These are phyloP conservation scores for Prunus fruticosa DNA, from an alignment of 306 rosid species.

Conservation along the genomic window DNA sequence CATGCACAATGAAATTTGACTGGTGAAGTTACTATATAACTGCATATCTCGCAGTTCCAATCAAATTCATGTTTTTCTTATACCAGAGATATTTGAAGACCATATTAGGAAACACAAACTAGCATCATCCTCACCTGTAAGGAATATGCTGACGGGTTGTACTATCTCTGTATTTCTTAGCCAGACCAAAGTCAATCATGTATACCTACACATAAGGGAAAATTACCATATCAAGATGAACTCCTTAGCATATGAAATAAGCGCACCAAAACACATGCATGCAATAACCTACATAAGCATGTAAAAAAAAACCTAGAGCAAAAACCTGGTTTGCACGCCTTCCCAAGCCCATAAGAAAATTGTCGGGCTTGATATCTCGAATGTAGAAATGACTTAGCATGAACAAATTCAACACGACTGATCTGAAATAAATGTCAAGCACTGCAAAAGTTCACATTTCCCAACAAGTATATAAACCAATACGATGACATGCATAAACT, in stretches of 20 bases:
- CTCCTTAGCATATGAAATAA: not conserved
- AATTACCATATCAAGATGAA: conserved; percentile 11
- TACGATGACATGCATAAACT: not conserved
- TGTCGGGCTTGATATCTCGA: conserved; percentile 96
- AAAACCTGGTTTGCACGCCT: conserved; percentile 93
- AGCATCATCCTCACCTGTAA: conserved; percentile 63
- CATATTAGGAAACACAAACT: not conserved
- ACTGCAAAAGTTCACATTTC: not conserved
- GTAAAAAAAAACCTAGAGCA: conserved; percentile 1
- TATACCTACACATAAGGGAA: conserved; percentile 32
- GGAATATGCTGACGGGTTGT: conserved; percentile 95
- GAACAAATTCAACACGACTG: conserved; percentile 89
- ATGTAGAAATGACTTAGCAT: conserved; percentile 87
- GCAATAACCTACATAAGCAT: not conserved
- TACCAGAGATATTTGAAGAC: not conserved
- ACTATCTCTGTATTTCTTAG: conserved; percentile 92
- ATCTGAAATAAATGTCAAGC: conserved; percentile 42
- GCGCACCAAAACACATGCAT: not conserved
- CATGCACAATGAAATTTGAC: conserved; percentile 8
- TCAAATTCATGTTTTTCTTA: not conserved
- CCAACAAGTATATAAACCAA: not conserved
- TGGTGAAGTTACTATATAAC: not conserved
- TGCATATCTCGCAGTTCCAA: not conserved
- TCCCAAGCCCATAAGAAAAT: conserved; percentile 96
- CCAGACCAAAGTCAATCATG: conserved; percentile 92